These are phyloP conservation scores for Epichloe bromicola DNA, from an alignment of 2,329 filamentous ascomycete species.

Conservation along the genomic window DNA sequence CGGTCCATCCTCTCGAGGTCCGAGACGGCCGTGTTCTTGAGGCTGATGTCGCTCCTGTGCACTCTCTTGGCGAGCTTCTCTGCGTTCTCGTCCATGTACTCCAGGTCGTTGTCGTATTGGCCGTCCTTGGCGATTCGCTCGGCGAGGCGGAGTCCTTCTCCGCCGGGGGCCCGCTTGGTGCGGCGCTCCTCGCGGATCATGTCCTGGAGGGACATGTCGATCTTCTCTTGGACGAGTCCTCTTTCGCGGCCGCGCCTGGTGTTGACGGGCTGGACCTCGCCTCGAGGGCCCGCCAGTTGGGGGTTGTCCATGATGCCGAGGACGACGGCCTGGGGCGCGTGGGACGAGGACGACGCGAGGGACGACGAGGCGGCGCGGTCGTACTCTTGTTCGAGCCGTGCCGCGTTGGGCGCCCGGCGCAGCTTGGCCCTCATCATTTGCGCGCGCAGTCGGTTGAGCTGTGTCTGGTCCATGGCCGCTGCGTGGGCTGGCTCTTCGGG, in stretches of 20 bases:
- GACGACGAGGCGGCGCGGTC: slow-evolving; percentile 53
- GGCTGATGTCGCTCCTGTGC: slow-evolving; percentile 74
- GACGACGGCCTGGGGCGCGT: slow-evolving; percentile 53
- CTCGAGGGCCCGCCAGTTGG: slow-evolving; percentile 61
- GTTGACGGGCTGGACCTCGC: slow-evolving; percentile 64
- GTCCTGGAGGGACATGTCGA: slow-evolving; percentile 91
- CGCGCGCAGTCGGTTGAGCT: slow-evolving; percentile 79
- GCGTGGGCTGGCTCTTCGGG: slow-evolving; percentile 29
- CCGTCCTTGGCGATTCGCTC: slow-evolving; percentile 88
- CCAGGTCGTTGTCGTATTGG: slow-evolving; percentile 83
- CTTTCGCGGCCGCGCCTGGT: slow-evolving; percentile 75
- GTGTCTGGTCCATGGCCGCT: slow-evolving; percentile 54
- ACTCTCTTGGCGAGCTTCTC: slow-evolving; percentile 76
- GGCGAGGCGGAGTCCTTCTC: slow-evolving; percentile 70
- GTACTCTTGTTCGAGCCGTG: slow-evolving; percentile 71
- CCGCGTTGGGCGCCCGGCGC: slow-evolving; percentile 60
- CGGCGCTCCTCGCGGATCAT: slow-evolving; percentile 93
- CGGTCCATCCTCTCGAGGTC: slow-evolving; percentile 85
- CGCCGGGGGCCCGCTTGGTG: slow-evolving; percentile 62
- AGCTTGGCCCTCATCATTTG: slow-evolving; percentile 95
- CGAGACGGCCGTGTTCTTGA: slow-evolving; percentile 74
- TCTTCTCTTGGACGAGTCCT: slow-evolving; percentile 76
- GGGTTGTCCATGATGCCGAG: slow-evolving; percentile 82
- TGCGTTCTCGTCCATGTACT: slow-evolving; percentile 97
- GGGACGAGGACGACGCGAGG: neutral